Base-by-base conservation (phyloP, 768 basidiomycete genomes). In the Hemileccinum rubropunctum region DNA sequence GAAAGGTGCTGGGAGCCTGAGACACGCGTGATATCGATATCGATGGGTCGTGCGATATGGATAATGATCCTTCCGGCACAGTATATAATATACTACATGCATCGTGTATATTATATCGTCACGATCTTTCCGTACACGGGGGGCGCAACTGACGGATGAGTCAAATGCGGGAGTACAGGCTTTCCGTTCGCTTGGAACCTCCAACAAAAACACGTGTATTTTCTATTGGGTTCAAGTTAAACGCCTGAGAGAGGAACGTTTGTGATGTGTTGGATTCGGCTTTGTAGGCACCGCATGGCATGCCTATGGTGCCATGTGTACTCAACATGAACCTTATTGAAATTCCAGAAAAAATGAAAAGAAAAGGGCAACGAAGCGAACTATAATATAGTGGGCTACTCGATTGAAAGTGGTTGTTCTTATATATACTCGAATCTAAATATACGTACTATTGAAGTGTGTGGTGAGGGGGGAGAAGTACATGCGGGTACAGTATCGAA, bases 371-470 rank as follows among this genome's bases (percentile, higher is more conserved):
- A 23, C 6, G 23, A 42, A 48, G 46, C 6, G 20, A 30, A 30
- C 28, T 8, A n/a, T n/a, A n/a, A n/a, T 30, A 23, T 30, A 8
- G 11, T 12, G 28, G 11, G 28, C 28, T 12, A 8, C 11, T 30
- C 11, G 27, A 28, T 4, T 28, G 27, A 36, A 45, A 27, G 32
- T 27, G 34, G 41, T 41, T 37, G 18, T 45, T 18, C 21, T 33
- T 60, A 48, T 47, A 59, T 60, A 45, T 57, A 57, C 49, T 5
- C 15, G 20, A 26, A 43, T 42, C 44, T 51, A 57, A 36, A 51
- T 53, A 52, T 50, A 45, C 37, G 37, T 52, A 32, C 47, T 36
- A 40, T 30, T 27, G 35, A 21, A n/a, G 40, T 43, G 44, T 30
- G 45, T 44, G 21, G 23, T 11, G 8, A 15, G 23, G 12, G 13